A percentile compares a stretch with the other conserved stretches of the same genome.
phyloP scores from a whole-genome alignment of 139 green algal genomes.

The Micromonas commoda region DNA sequence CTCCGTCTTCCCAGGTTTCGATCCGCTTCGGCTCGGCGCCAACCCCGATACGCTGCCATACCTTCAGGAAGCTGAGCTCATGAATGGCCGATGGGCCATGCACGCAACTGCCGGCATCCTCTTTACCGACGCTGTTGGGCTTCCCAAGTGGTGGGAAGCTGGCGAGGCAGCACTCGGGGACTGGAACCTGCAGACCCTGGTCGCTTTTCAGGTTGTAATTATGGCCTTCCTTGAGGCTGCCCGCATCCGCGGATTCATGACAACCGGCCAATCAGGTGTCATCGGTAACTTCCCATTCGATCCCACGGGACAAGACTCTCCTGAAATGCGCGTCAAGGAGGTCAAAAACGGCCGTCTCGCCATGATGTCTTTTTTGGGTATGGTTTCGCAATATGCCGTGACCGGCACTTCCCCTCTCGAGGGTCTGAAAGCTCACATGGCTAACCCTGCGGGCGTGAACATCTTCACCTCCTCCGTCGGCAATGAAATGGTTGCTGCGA shows the following conservation, averaged over 20 bases:
- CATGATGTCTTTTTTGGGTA: constrained; percentile 50
- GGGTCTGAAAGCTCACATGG: constrained; percentile 24
- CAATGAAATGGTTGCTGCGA: constrained; percentile 21
- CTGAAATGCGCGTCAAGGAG: constrained; percentile 39
- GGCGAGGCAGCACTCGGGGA: constrained; percentile 3
- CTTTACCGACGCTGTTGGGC: constrained; percentile 17
- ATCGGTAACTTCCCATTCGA: constrained; percentile 72
- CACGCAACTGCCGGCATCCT: neutral
- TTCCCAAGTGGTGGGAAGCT: constrained; percentile 29
- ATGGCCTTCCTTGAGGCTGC: constrained; percentile 32
- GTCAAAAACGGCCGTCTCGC: constrained; percentile 53
- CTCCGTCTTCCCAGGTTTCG: constrained; percentile 12
- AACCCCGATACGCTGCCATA: constrained; percentile 30
- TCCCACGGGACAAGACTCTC: constrained; percentile 61
- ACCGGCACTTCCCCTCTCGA: constrained; percentile 36
- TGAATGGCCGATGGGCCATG: constrained; percentile 40
- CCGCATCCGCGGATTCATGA: constrained; percentile 29
- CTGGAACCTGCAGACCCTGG: constrained; percentile 21
- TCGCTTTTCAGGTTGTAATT: constrained; percentile 27
- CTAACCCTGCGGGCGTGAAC: constrained; percentile 25
- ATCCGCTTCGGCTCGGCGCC: constrained; percentile 21
- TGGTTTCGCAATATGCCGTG: constrained; percentile 43
- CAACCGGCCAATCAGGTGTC: constrained; percentile 40
- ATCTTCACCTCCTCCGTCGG: constrained; percentile 41
- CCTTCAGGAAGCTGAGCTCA: constrained; percentile 38